Conservation (phyloP, 163 green algal species). For the Smithsoniella earleae region DNA sequence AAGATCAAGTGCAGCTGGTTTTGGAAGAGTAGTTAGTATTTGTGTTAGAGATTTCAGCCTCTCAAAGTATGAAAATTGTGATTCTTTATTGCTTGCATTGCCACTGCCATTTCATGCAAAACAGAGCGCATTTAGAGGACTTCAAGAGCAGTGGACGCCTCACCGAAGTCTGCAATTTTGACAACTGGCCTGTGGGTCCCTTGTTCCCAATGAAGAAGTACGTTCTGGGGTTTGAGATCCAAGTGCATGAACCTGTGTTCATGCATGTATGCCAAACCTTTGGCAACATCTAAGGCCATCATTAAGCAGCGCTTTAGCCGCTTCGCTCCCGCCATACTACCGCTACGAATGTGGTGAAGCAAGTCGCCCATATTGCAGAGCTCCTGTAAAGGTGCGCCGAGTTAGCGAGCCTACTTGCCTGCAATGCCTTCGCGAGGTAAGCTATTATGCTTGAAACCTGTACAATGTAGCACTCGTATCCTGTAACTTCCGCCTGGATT, state of each 20-base stretch:
- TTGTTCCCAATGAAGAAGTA: not conserved
- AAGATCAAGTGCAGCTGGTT: too few species aligned
- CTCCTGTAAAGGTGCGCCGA: too few species aligned
- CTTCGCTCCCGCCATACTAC: not conserved
- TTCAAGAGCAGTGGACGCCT: too few species aligned
- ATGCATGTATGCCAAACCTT: conserved; percentile 9
- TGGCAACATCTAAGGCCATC: not conserved
- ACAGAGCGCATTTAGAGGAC: too few species aligned
- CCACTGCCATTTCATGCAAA: too few species aligned
- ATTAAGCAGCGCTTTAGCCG: not conserved
- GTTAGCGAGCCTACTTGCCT: too few species aligned
- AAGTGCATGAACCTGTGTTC: not conserved
- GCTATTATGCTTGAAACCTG: not conserved
- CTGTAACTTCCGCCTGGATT: not conserved
- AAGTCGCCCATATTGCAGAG: not conserved
- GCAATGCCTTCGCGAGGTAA: too few species aligned
- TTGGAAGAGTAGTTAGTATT: too few species aligned
- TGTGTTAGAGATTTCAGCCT: too few species aligned
- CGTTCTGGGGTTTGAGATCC: not conserved
- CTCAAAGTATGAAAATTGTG: too few species aligned
- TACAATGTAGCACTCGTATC: not conserved
- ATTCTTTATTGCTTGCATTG: too few species aligned
- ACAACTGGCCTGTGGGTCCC: not conserved
- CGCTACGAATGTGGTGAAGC: not conserved
- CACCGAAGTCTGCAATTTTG: conserved; percentile 6